These are phyloP conservation scores for Malus sieversii DNA, from an alignment of 306 rosid genomes.

Conservation along the genomic window DNA sequence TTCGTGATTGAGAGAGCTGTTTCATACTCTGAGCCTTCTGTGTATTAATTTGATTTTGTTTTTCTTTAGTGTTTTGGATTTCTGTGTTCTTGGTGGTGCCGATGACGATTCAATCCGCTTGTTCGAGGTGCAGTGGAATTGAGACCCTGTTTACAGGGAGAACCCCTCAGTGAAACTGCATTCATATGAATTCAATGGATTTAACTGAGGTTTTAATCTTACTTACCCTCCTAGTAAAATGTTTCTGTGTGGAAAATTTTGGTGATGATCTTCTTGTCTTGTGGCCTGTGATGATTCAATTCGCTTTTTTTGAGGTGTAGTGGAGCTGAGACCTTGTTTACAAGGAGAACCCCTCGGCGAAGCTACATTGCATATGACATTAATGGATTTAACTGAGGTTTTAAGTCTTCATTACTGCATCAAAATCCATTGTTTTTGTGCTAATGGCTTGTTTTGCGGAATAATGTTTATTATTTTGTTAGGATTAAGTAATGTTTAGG, in stretches of 20 bases:
- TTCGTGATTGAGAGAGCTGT: slow-evolving; percentile 82
- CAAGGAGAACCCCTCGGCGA: no score
- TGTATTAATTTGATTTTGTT: rapidly evolving
- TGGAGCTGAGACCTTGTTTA: no score
- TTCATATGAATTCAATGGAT: slow-evolving; percentile 40
- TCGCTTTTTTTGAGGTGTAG: no score
- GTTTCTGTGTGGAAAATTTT: no score
- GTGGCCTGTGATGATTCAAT: no score
- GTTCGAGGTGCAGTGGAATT: slow-evolving; percentile 48
- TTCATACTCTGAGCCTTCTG: slow-evolving; percentile 47
- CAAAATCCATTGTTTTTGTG: no score
- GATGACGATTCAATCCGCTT: slow-evolving; percentile 8
- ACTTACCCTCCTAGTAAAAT: not conserved
- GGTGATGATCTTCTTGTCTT: no score
- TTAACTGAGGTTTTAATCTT: slow-evolving; percentile 24
- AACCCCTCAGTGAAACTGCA: slow-evolving; percentile 71
- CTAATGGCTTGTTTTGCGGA: not conserved
- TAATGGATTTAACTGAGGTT: not conserved
- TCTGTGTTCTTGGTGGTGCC: not conserved
- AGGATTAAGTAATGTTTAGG: not conserved
- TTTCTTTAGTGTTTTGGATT: no score
- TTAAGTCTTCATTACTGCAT: not conserved
- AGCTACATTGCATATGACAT: no score
- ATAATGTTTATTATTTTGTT: not conserved
- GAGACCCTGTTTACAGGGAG: slow-evolving; percentile 63